Evolutionary conservation across 139 green algal species (phyloP), one percentile per base, ranked within the genome.

Genomic region (Volvox africanus): DNA sequence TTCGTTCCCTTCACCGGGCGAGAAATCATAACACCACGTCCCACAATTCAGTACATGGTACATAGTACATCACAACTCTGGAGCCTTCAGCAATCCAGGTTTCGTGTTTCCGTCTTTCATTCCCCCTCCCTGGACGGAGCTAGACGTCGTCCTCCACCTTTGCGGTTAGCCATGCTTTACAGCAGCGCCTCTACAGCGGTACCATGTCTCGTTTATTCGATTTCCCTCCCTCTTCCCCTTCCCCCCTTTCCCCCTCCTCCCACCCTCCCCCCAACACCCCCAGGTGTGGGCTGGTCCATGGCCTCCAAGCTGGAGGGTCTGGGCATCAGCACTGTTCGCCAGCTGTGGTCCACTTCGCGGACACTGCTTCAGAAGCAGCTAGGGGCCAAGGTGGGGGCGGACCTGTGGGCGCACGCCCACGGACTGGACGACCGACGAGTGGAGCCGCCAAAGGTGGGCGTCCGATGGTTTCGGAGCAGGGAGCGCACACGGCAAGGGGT

Each of bases 281-380:
- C 44, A 93, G 89, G 98, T 0, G 97, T 99, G 37, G 98, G 98
- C 9, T 97, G 94, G 93, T 90, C 88, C 32, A 89, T 93, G 55
- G n/a, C 76, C 21, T 22, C 93, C 18, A 97, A 96, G 87, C 95
- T 99, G 73, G 61, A 88, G 37, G 92, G 80, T 1, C 18, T 96
- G 69, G 97, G 95, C 35, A 94, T 99, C 62, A 84, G 21, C 2
- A 94, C 88, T 16, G 96, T 97, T 32, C 61, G 79, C 1, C 86
- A 90, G 83, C 73, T 96, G 37, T 91, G 87, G 91, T 87, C 35
- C 65, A 26, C 69, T 24, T 95, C 94, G 30, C 95, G 94, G 32
- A 88, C 91, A 75, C n/a, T 85, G 71, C 92, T 98, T 76, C 93
- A 96, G 91, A 76, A 81, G 0, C 87, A 95, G 68, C 94, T 99